These are phyloP conservation scores for Gossypium raimondii DNA, from an alignment of 345 rosid genomes.

Conservation along the genomic window DNA sequence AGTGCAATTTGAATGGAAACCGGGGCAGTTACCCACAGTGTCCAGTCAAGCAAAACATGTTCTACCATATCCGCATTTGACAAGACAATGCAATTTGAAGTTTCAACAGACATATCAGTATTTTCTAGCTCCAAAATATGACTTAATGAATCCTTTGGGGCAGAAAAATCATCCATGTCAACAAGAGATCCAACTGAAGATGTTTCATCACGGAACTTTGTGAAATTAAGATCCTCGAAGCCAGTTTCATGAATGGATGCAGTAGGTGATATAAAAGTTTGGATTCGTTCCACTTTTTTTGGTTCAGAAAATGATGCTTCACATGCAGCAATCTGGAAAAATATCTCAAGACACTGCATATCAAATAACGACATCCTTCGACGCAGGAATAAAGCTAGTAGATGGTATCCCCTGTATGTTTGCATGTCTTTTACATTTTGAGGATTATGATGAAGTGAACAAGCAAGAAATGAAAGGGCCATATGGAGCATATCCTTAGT, in stretches of 20 bases:
- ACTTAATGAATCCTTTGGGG: constrained; percentile 80
- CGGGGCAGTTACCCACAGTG: constrained; percentile 91
- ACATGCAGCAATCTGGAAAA: constrained; percentile 98
- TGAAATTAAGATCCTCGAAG: constrained; percentile 74
- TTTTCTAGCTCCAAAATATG: constrained; percentile 93
- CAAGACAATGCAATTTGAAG: constrained; percentile 93
- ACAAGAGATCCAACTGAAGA: constrained; percentile 92
- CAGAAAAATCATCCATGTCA: constrained; percentile 94
- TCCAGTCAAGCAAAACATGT: constrained; percentile 99
- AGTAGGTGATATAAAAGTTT: constrained; percentile 38
- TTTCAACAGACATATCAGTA: constrained; percentile 72
- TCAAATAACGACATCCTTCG: constrained; percentile 84
- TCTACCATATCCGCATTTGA: constrained; percentile 99
- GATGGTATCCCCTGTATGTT: constrained; percentile 93
- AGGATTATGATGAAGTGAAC: constrained; percentile 94
- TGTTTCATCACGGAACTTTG: constrained; percentile 66
- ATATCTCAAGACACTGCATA: constrained; percentile 92
- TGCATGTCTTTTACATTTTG: constrained; percentile 97
- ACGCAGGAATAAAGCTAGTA: constrained; percentile 88
- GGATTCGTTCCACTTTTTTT: constrained; percentile 54
- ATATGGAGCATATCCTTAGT: constrained; percentile 95
- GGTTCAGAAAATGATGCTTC: constrained; percentile 98
- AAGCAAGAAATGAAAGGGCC: constrained; percentile 86
- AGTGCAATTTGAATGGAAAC: constrained; percentile 91
- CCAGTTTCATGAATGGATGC: constrained; percentile 55